A percentile compares a stretch with the other conserved stretches of the same genome.
These are phyloP conservation scores for Diaporthe sp. DNA, from an alignment of 2,329 filamentous ascomycete species.

Conservation along the genomic window DNA sequence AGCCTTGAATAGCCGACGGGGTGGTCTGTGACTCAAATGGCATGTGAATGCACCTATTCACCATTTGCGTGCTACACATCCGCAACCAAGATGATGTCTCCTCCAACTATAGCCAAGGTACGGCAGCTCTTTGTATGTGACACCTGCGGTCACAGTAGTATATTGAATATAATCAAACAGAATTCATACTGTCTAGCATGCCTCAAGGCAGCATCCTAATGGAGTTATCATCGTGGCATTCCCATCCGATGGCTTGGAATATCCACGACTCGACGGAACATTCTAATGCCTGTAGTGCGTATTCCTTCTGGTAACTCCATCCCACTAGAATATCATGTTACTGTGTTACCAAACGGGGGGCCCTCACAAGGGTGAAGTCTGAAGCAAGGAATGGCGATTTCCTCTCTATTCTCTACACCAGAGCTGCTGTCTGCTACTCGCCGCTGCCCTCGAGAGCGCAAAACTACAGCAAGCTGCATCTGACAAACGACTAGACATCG, in stretches of 20 bases:
- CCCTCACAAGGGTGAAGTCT: neutral
- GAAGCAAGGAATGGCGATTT: rapidly evolving
- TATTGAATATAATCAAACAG: no score
- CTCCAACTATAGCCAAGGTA: neutral
- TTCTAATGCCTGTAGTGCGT: no score
- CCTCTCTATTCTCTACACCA: neutral
- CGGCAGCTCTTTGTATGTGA: neutral
- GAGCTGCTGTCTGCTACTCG: no score
- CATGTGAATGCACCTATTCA: neutral
- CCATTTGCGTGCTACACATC: neutral
- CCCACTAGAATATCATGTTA: neutral
- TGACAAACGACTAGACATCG: neutral
- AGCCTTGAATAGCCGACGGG: no score
- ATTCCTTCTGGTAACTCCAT: neutral
- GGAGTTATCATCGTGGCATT: no score
- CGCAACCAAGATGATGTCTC: neutral
- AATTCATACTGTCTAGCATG: no score
- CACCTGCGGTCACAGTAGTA: no score
- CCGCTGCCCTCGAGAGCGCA: neutral
- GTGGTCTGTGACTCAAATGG: neutral
- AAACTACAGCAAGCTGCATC: neutral
- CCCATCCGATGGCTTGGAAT: no score
- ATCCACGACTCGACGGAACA: no score
- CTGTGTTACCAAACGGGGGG: neutral
- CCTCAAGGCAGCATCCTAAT: no score